A percentile compares a stretch with the other conserved stretches of the same genome.
phyloP scores from a whole-genome alignment of 75 land plant genomes.

The Picea glauca region DNA sequence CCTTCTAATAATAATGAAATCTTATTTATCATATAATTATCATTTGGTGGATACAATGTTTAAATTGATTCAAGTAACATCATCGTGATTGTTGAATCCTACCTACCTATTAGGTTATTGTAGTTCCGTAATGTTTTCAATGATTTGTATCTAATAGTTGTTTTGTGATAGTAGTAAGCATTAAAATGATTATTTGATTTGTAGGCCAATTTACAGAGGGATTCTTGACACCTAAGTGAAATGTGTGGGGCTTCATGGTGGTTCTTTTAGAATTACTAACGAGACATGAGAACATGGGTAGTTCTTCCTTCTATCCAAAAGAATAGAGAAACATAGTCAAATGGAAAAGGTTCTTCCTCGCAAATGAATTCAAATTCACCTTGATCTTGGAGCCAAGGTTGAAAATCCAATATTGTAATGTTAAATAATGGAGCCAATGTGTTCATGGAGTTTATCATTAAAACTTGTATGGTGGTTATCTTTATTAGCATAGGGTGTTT shows the following conservation, averaged over 20 bases:
- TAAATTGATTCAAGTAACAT: no score
- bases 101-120: neutral
- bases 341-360: conserved; percentile 69
- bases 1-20: no score
- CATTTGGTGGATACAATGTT: neutral
- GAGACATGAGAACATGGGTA: conserved; percentile 63
- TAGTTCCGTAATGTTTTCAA: neutral
- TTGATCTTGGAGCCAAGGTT: conserved; percentile 79
- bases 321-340: conserved; percentile 74
- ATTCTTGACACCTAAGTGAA: conserved; percentile 67
- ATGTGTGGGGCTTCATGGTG: conserved; percentile 91
- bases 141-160: neutral
- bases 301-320: conserved; percentile 23
- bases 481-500: no score
- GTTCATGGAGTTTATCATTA: no score
- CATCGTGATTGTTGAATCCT: neutral
- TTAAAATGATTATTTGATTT: conserved; percentile 5
- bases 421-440: no score
- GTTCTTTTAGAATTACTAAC: conserved; percentile 89
- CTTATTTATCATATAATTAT: neutral
- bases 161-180: no score
- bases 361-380: conserved; percentile 66
- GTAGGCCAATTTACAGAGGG: conserved; percentile 50
- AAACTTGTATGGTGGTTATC: no score
- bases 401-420: conserved; percentile 57